These are phyloP conservation scores for Saccharomycopsis oosterbeekiorum DNA, from an alignment of 805 yeast species.

Conservation along the genomic window DNA sequence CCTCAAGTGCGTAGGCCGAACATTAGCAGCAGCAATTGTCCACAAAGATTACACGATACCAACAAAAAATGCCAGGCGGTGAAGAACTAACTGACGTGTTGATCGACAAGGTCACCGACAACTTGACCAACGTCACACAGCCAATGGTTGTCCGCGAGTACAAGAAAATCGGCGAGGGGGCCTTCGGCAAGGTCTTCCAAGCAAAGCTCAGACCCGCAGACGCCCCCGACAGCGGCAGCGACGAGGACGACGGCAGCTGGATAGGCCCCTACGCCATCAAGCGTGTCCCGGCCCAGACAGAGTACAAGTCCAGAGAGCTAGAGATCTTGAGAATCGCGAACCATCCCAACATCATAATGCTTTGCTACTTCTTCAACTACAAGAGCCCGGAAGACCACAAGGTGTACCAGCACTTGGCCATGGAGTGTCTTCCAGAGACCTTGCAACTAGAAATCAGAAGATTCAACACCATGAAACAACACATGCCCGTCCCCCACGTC, in stretches of 20 bases:
- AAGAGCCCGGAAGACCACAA: slow-evolving; percentile 52
- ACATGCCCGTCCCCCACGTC: slow-evolving; percentile 63
- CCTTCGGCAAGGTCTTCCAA: slow-evolving; percentile 77
- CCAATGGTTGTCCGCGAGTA: slow-evolving; percentile 65
- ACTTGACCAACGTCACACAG: slow-evolving; percentile 39
- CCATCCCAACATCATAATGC: slow-evolving; percentile 69
- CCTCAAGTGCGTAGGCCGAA: not conserved
- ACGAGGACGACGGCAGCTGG: slow-evolving; percentile 32
- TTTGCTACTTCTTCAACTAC: slow-evolving; percentile 64
- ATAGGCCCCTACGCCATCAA: slow-evolving; percentile 79
- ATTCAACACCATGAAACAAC: slow-evolving; percentile 45
- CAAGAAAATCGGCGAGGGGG: slow-evolving; percentile 75
- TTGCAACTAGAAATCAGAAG: slow-evolving; percentile 67
- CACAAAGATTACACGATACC: not conserved
- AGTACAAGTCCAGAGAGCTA: slow-evolving; percentile 72
- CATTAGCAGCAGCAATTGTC: not conserved
- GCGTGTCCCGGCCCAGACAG: slow-evolving; percentile 80
- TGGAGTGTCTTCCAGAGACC: slow-evolving; percentile 82
- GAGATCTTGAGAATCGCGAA: slow-evolving; percentile 64
- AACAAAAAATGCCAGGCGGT: not conserved
- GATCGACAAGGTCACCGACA: slow-evolving; percentile 55
- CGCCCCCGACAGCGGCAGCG: slow-evolving; percentile 17
- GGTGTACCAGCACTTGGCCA: slow-evolving; percentile 69
- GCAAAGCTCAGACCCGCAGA: slow-evolving; percentile 43
- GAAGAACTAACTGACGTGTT: slow-evolving; percentile 30